Evolutionary conservation across 2,329 filamentous ascomycete genomes (phyloP), one percentile per base, ranked within the genome.

Genomic region (Penicillium thymicola): DNA sequence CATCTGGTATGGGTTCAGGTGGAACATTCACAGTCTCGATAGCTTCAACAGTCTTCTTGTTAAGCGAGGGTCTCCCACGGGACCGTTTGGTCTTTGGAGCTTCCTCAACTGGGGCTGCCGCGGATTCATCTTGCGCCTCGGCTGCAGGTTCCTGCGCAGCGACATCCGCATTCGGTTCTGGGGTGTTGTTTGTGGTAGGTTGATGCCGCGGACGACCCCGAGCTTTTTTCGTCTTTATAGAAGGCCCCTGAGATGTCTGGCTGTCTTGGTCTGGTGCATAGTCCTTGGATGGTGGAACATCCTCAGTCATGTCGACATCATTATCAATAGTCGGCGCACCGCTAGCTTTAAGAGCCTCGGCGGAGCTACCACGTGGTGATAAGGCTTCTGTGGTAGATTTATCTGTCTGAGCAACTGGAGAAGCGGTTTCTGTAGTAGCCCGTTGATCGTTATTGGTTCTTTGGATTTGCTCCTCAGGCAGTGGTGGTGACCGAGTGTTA

Each of bases 401-500:
- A 36, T 45, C 42, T 18, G n/a, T 38, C 18, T 40, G 45, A 16
- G 16, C 21, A 25, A 28, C 30, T n/a, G 41, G 38, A 9, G 53
- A 51, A 27, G 25, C 36, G 18, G 51, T 37, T n/a, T 38, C 46
- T 30, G 38, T 25, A 6, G 37, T 11, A 18, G 11, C 14, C n/a
- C 7, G 36, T 18, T 51, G 45, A 2, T 11, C 21, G 14, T 5
- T 30, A 13, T 40, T 42, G 14, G 23, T 40, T 36, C 7, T n/a
- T 38, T 53, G 30, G 7, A 23, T 30, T 6, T 27, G 21, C 18
- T 55, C 32, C 4, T 40, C 49, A n/a, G 10, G 2, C 43, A 37
- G 45, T 40, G 34, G 45, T 25, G 58, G 54, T 46, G 62, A 58
- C 16, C 13, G 47, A 43, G 49, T 50, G 23, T 42, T 59, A 21